Evolutionary conservation across 2,329 filamentous ascomycete genomes (phyloP).

Genomic region (Hirsutella rhossiliensis): DNA sequence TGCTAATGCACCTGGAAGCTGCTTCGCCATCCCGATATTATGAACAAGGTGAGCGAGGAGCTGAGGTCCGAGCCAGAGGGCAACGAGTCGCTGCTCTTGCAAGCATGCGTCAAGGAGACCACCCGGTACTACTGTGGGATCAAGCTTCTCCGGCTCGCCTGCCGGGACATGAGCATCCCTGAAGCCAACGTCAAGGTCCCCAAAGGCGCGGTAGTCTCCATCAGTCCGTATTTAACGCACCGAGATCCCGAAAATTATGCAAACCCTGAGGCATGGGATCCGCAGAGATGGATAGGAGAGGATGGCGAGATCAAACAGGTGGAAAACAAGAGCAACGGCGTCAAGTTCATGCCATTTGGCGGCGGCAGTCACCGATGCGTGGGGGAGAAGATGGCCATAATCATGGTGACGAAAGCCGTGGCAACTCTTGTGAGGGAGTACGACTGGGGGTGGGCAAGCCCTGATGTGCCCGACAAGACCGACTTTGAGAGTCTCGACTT

Average conservation of each 20-base stretch:
- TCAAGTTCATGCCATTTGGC: conserved; percentile 3
- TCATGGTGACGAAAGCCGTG: conserved; percentile 4
- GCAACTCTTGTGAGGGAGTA: conserved; percentile 5
- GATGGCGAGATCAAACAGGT: conserved; percentile 4
- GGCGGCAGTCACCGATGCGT: conserved; percentile 2
- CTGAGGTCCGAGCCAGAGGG: conserved; percentile 3
- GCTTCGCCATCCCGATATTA: conserved; percentile 6
- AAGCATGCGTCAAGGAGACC: conserved; percentile 10
- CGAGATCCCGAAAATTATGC: conserved; percentile 5
- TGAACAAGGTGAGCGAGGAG: conserved; percentile 6
- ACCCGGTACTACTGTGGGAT: conserved; percentile 6
- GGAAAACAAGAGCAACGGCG: background rate
- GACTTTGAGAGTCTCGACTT: conserved; percentile 4
- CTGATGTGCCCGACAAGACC: no score
- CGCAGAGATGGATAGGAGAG: conserved; percentile 8
- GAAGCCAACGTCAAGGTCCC: conserved; percentile 2
- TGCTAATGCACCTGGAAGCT: conserved; percentile 1
- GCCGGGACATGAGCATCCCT: conserved; percentile 1
- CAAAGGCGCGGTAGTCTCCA: conserved; percentile 6
- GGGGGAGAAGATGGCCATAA: conserved; percentile 5
- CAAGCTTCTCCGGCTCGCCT: conserved; percentile 1
- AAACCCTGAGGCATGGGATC: conserved; percentile 6
- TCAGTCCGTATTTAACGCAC: conserved; percentile 6
- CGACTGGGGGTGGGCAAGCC: conserved; percentile 6
- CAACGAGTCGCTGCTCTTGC: conserved; percentile 4